A percentile compares a stretch with the other conserved stretches of the same genome.
These are phyloP conservation scores for Fusarium sororula DNA, from an alignment of 2,329 filamentous ascomycete species.

Conservation along the genomic window DNA sequence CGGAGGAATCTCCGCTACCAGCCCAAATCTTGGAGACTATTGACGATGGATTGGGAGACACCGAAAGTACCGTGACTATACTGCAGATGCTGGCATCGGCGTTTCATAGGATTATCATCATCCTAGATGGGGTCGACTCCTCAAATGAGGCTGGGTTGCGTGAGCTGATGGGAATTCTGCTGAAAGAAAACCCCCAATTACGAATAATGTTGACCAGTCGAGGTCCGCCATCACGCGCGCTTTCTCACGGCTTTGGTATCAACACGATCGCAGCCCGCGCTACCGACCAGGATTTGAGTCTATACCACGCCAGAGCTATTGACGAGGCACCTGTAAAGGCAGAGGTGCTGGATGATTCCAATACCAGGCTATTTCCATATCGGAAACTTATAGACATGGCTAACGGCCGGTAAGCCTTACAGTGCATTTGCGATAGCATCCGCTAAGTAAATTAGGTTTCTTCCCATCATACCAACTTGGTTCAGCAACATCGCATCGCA, in stretches of 20 bases:
- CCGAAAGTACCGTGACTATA: neutral
- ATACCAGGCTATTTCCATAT: neutral
- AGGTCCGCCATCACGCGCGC: rapidly evolving
- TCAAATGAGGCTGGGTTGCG: neutral
- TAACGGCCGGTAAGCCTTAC: neutral
- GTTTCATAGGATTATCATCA: neutral
- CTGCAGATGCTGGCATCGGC: rapidly evolving
- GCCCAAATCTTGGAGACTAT: rapidly evolving
- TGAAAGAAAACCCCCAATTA: rapidly evolving
- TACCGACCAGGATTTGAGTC: neutral
- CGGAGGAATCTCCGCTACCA: rapidly evolving
- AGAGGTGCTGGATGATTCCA: neutral
- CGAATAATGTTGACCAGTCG: neutral
- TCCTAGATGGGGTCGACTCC: neutral
- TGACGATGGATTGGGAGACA: neutral
- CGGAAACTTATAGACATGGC: neutral
- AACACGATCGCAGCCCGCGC: neutral
- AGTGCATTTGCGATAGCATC: rapidly evolving
- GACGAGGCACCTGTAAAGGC: neutral
- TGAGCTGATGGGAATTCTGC: neutral
- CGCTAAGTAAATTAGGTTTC: neutral
- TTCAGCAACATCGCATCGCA: neutral
- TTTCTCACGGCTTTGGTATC: rapidly evolving
- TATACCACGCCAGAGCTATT: neutral
- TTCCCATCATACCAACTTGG: neutral